phyloP scores from a whole-genome alignment of 106 monocot genomes.

The Apostasia ramifera region DNA sequence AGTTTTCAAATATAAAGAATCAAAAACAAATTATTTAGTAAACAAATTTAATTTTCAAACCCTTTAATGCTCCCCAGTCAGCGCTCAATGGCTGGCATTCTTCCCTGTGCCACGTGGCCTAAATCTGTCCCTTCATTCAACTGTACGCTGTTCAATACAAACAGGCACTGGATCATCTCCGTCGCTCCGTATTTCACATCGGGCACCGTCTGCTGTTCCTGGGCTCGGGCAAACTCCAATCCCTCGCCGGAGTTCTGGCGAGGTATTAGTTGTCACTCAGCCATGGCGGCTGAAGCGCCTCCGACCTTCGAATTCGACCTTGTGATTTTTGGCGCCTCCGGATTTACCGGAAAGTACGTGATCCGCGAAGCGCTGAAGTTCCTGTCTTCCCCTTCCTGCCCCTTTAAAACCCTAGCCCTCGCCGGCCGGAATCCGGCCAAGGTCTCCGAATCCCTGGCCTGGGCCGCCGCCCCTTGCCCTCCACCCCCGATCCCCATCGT shows the following conservation, averaged over 20 bases:
- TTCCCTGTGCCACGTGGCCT: too few species aligned
- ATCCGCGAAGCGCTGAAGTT: conserved; percentile 70
- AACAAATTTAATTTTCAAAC: too few species aligned
- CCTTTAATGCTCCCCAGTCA: too few species aligned
- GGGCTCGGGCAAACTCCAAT: too few species aligned
- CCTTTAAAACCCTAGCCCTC: conserved; percentile 59
- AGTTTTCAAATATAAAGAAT: too few species aligned
- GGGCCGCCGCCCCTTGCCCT: conserved; percentile 41
- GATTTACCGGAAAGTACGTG: conserved; percentile 92
- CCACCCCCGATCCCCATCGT: conserved; percentile 44
- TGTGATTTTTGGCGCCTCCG: conserved; percentile 84
- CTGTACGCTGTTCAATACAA: too few species aligned
- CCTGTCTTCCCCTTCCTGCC: conserved; percentile 35
- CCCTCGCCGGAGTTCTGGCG: neutral
- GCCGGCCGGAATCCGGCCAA: conserved; percentile 70
- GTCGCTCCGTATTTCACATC: too few species aligned
- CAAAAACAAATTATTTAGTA: too few species aligned
- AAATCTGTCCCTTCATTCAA: too few species aligned
- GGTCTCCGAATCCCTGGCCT: conserved; percentile 49
- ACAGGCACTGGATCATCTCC: too few species aligned
- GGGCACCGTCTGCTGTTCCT: too few species aligned
- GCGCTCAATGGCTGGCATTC: too few species aligned
- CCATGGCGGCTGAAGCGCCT: neutral
- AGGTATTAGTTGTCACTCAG: neutral
- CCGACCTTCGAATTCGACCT: conserved; percentile 31